Percentiles rank a stretch among this genome's conserved stretches.
These are phyloP conservation scores for Candida gorgasii DNA, from an alignment of 805 yeast species.

Conservation along the genomic window DNA sequence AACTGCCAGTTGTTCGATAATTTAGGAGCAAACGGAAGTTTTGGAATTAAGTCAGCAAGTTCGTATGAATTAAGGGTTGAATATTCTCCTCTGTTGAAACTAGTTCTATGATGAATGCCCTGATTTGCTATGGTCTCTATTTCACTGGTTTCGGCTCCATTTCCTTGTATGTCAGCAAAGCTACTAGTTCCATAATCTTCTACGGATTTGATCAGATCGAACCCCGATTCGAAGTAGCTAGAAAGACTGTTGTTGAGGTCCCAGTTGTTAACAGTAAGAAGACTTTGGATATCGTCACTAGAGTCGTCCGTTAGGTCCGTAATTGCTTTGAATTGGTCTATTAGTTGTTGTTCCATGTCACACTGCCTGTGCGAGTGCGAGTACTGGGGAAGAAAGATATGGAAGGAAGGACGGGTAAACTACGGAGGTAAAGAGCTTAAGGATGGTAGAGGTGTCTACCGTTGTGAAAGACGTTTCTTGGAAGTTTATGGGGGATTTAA, in stretches of 20 bases:
- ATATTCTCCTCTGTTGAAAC: neutral
- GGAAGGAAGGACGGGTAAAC: too few species aligned
- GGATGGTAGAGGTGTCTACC: too few species aligned
- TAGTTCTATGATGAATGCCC: neutral
- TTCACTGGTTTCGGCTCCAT: too few species aligned
- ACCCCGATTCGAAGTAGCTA: slow-evolving; percentile 21
- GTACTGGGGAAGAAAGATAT: too few species aligned
- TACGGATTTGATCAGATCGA: slow-evolving; percentile 4
- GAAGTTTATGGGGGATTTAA: too few species aligned
- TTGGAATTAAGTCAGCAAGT: slow-evolving; percentile 28
- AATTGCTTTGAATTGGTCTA: slow-evolving; percentile 19
- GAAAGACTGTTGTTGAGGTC: slow-evolving; percentile 62
- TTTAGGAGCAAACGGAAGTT: slow-evolving; percentile 41
- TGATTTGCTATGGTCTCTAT: neutral
- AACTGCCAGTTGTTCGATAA: slow-evolving; percentile 43
- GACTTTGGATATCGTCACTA: slow-evolving; percentile 40
- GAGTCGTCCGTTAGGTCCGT: slow-evolving; percentile 30
- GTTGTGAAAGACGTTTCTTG: too few species aligned
- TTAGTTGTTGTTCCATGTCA: neutral
- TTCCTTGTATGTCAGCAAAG: too few species aligned
- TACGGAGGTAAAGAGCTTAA: too few species aligned
- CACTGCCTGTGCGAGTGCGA: neutral
- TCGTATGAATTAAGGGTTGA: slow-evolving; percentile 8
- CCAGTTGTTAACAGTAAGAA: slow-evolving; percentile 57
- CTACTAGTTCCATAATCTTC: neutral